Conservation (phyloP, 2,329 filamentous ascomycete species). For the Didymosphaeria variabile region DNA sequence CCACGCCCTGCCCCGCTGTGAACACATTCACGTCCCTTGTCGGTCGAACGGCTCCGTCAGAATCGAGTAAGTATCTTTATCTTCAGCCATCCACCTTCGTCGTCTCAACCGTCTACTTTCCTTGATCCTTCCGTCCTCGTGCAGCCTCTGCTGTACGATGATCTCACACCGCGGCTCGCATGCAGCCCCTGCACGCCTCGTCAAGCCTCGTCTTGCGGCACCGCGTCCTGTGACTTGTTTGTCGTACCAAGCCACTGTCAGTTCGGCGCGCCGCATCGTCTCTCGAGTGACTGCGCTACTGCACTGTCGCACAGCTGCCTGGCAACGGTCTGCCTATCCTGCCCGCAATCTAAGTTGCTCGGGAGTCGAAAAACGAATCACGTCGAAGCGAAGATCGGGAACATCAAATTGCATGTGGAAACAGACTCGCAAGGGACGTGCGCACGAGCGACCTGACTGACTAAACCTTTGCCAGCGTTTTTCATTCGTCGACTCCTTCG, state of each 20-base stretch:
- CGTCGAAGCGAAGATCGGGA: not conserved
- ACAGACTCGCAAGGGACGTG: not conserved
- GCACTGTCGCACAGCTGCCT: not conserved
- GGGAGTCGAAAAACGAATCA: too few relatives aligned
- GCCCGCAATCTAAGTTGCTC: too few relatives aligned
- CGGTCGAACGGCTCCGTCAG: conserved; percentile 54
- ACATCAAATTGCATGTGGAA: not conserved
- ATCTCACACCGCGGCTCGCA: conserved; percentile 22
- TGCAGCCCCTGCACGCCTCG: conserved; percentile 13
- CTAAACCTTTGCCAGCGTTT: conserved; percentile 38
- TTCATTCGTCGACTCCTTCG: conserved; percentile 37
- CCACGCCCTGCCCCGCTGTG: conserved; percentile 29
- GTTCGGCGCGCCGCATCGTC: not conserved
- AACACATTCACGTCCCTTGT: conserved; percentile 49
- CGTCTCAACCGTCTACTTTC: not conserved
- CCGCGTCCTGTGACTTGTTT: conserved; percentile 5
- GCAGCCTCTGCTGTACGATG: conserved; percentile 22
- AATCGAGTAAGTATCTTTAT: conserved; percentile 48
- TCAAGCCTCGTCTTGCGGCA: too few relatives aligned
- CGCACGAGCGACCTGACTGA: conserved; percentile 16
- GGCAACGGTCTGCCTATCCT: not conserved
- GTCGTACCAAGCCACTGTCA: conserved; percentile 7
- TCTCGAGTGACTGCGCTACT: not conserved
- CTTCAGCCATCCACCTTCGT: not conserved
- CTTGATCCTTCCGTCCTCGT: not conserved